Percentiles rank a stretch among this genome's conserved stretches.
These are phyloP conservation scores for Stereum hirsutum DNA, from an alignment of 1,284 basidiomycete genomes.

Conservation along the genomic window DNA sequence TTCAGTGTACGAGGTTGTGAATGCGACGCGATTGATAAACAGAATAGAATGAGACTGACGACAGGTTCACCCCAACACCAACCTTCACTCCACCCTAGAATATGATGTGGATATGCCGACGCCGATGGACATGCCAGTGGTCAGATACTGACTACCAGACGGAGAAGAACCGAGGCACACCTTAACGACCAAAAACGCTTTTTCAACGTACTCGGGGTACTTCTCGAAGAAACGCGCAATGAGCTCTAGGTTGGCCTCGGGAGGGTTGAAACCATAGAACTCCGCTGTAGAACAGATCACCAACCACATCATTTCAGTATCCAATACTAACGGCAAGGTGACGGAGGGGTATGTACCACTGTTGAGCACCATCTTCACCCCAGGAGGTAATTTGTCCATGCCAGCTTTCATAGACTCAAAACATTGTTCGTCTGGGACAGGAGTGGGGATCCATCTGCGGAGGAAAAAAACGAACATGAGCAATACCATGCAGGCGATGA, in stretches of 20 bases:
- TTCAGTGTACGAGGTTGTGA: too few relatives aligned
- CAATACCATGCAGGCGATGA: too few relatives aligned
- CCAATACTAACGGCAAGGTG: not conserved
- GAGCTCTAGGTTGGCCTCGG: constrained; percentile 31
- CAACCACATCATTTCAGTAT: too few relatives aligned
- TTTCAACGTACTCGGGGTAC: constrained; percentile 44
- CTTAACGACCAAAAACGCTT: constrained; percentile 38
- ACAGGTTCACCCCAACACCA: constrained; percentile 5
- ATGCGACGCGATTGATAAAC: too few relatives aligned
- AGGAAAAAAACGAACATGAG: too few relatives aligned
- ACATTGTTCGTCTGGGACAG: constrained; percentile 40
- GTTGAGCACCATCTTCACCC: constrained; percentile 39
- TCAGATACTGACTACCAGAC: too few relatives aligned
- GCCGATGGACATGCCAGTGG: too few relatives aligned
- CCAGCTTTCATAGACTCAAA: constrained; percentile 59
- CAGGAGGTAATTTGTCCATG: constrained; percentile 38
- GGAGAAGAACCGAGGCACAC: too few relatives aligned
- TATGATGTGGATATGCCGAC: too few relatives aligned
- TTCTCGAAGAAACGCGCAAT: constrained; percentile 34
- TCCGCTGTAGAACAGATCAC: constrained; percentile 20
- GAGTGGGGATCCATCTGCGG: constrained; percentile 26
- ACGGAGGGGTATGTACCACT: constrained; percentile 31
- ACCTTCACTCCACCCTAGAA: constrained; percentile 5
- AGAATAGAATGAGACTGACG: too few relatives aligned
- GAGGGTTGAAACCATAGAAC: constrained; percentile 31